Conservation (phyloP, 495 filamentous ascomycete genomes). For the Penicillium fimorum region DNA sequence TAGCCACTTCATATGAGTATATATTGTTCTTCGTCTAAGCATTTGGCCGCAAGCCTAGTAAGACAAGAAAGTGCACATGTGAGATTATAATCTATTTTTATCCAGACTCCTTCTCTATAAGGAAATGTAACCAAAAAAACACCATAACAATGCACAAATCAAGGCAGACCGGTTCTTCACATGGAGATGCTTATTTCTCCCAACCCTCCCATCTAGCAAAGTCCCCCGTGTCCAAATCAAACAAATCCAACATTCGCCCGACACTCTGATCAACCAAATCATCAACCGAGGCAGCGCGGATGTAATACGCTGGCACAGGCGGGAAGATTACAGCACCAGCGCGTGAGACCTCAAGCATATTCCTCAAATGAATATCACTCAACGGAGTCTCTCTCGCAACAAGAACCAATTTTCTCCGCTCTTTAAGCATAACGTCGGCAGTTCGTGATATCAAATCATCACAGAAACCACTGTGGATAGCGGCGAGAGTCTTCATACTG, state of each 20-base stretch:
- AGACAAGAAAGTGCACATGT: too few species aligned
- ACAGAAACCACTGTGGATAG: conserved; percentile 24
- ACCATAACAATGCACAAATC: too few species aligned
- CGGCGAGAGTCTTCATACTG: conserved; percentile 43
- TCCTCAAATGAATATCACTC: conserved; percentile 46
- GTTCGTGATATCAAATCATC: conserved; percentile 49
- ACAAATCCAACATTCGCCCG: conserved; percentile 45
- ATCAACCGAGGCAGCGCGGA: conserved; percentile 31
- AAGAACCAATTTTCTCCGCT: conserved; percentile 40
- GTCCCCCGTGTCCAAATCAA: conserved; percentile 42
- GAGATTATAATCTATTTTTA: too few species aligned
- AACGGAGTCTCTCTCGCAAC: conserved; percentile 46
- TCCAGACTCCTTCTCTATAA: too few species aligned
- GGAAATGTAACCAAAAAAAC: too few species aligned
- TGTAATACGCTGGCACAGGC: conserved; percentile 46
- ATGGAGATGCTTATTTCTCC: neutral
- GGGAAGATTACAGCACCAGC: conserved; percentile 44
- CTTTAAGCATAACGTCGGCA: conserved; percentile 49
- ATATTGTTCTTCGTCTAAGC: too few species aligned
- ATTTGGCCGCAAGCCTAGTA: too few species aligned
- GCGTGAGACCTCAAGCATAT: conserved; percentile 41
- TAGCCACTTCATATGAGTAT: too few species aligned
- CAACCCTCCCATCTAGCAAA: conserved; percentile 42
- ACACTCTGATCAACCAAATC: conserved; percentile 46
- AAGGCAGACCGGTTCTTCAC: too few species aligned